Base-by-base conservation (phyloP, 2,329 filamentous ascomycete species). In the Rutstroemia sydowiana region DNA sequence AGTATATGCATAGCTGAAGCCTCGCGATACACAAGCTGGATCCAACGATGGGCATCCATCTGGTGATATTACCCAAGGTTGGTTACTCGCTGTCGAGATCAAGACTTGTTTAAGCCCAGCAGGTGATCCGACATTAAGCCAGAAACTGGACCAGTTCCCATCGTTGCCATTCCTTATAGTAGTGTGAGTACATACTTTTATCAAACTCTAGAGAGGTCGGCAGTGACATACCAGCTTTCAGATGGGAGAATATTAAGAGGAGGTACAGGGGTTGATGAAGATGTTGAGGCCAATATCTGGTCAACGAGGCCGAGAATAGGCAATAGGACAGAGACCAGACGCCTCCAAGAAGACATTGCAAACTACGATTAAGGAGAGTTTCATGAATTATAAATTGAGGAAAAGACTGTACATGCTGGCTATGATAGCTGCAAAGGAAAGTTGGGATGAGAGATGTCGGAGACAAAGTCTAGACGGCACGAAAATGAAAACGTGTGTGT, bases 121-220 rank as follows among this genome's bases (percentile, higher is more conserved):
- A 48, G 45, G 51, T 44, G 45, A 49, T 30, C 51, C 51, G 21
- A 49, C 73, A 61, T 69, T 76, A 52, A 89, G 71, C 14, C 70
- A 72, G 58, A 87, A 81, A 8, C 82, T 79, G 13, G 83, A 87
- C 86, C 86, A 90, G 54, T 75, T 76, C 5, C 84, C 84, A 63
- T 87, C 84, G 32, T 49, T 49, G 23, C 51, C 51, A 44, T 49
- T 44, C 51, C 51, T 53, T n/a, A 20, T 21, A 28, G 23, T 14
- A 34, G n/a, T 21, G 44, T 52, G 26, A 52, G 39, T 16, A 36
- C 16, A 3, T 28, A 32, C 30, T 8, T 39, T 11, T 5, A 4
- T 40, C 7, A 40, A 26, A 16, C 3, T 9, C 39, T 51, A 26
- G 4, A 14, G 31, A n/a, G 18, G 32, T 51, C 26, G 42, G 37